Conservation (phyloP, 1,139 yeast genomes). For the Suhomyces taliae region DNA sequence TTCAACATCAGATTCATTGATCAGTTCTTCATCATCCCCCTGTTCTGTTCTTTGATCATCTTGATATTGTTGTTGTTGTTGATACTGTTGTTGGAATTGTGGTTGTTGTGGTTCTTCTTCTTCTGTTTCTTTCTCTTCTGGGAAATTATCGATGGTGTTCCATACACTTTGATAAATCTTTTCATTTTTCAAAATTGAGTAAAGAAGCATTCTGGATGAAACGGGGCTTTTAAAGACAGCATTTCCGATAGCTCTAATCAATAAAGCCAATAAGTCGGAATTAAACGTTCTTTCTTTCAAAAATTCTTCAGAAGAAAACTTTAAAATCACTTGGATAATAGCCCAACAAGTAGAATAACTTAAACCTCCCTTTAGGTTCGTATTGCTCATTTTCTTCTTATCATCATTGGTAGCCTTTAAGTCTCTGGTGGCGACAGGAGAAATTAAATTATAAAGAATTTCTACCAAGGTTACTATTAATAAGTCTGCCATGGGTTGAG, state of each 20-base stretch:
- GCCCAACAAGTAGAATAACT: constrained; percentile 62
- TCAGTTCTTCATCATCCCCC: constrained; percentile 1
- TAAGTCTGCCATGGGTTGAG: constrained; percentile 12
- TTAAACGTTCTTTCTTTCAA: constrained; percentile 48
- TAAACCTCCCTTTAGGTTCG: constrained; percentile 46
- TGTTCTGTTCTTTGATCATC: background rate
- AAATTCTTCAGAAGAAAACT: constrained; percentile 43
- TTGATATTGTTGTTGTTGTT: background rate
- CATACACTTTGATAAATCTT: constrained; percentile 34
- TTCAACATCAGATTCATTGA: background rate
- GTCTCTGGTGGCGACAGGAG: constrained; percentile 34
- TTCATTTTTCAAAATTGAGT: constrained; percentile 52
- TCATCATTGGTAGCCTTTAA: constrained; percentile 24
- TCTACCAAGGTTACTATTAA: constrained; percentile 53
- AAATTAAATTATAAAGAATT: constrained; percentile 58
- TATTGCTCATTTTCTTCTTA: constrained; percentile 29
- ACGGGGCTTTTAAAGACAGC: constrained; percentile 49
- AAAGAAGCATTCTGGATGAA: constrained; percentile 56
- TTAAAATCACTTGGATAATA: constrained; percentile 53
- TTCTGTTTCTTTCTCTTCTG: constrained; percentile 9
- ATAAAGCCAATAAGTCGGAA: constrained; percentile 57
- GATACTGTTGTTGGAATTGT: background rate
- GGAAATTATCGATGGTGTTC: constrained; percentile 31
- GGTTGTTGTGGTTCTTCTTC: background rate
- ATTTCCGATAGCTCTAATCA: constrained; percentile 55